Evolutionary conservation across 768 basidiomycete genomes (phyloP), one percentile per base, ranked within the genome.

Genomic region (Hortiboletus flavorubellus): DNA sequence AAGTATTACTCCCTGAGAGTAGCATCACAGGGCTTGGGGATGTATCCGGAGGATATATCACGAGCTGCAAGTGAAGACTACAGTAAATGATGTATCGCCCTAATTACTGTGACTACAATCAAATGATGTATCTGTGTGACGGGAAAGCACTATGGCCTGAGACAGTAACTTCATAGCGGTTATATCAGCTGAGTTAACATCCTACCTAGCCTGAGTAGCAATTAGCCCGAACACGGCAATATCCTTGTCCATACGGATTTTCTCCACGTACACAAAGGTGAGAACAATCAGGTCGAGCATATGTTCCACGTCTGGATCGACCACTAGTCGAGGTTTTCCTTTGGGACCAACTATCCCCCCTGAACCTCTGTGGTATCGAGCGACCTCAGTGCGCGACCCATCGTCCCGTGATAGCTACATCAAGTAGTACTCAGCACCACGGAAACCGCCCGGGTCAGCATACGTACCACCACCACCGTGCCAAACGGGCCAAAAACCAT

Each of bases 251-350:
- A 57, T 59, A 34, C 65, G 64, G 5, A 70, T 21, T 47, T 72
- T 72, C 49, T 72, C 68, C n/a, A 70, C 65, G 39, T 68, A 71
- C 23, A 72, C 61, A 23, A 71, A 72, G 1, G 68, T 72, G 18
- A 70, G 58, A 8, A 71, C 30, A 26, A 72, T 44, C 34, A 63
- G 31, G 57, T 70, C 68, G 26, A 70, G 54, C 55, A 71, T 70
- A 15, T 58, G 62, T 43, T 56, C 58, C 40, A 62, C 58, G 5
- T 40, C 48, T 6, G 64, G 51, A 51, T 62, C 41, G 23, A 70
- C 29, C 15, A 61, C 63, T 5, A 71, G 50, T 16, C n/a, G 57
- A 8, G 67, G 62, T 8, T 56, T 54, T 40, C 41, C 34, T 47
- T 59, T 64, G 5, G 45, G 58, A 18, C 64, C 63, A 15, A 62